Evolutionary conservation across 371 early-diverging fungal genomes (phyloP), one percentile per base, ranked within the genome.

Genomic region (Mucor plumbeus): DNA sequence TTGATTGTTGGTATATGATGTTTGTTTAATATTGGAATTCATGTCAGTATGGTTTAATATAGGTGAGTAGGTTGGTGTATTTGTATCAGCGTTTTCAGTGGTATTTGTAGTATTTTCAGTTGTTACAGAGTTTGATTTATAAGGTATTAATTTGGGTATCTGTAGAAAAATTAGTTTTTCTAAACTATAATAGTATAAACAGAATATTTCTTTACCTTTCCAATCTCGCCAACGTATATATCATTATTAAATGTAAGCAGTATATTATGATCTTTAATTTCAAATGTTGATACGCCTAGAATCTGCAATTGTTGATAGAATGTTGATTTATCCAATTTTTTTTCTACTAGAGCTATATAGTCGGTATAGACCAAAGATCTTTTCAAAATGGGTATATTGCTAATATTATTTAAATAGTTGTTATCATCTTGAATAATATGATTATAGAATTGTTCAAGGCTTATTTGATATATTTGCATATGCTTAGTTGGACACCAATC

Each of bases 391-490:
- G 65, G 60, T 56, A 57, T 33, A 33, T 57, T 50, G 13, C 62
- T 56, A 39, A 35, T 35, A 11, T 50, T 33, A 55, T 14, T 48
- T 35, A 69, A 40, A 41, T 69, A 59, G 19, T 44, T 17, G 2
- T 36, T 8, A 7, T 40, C 54, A 50, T 61, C 34, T 19, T 14
- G 19, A 21, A 26, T 4, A 3, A 55, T 5, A 15, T 55, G 26
- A 9, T n/a, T 54, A 4, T 57, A 43, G 57, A 53, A 31, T 39
- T 70, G 69, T 5, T 48, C 44, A 17, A 79, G 71, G 14, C 73
- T 56, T 11, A 70, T 67, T 53, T 76, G 58, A 35, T 79, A 77
- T 0, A 83, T 53, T 19, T 60, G 60, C 14, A 80, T 54, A 19
- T 75, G 47, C 35, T 75, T 63, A 36, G 64, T 65, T 17, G 61